Conservation (phyloP, 2,329 filamentous ascomycete genomes). For the Dactylellina parvicollis region DNA sequence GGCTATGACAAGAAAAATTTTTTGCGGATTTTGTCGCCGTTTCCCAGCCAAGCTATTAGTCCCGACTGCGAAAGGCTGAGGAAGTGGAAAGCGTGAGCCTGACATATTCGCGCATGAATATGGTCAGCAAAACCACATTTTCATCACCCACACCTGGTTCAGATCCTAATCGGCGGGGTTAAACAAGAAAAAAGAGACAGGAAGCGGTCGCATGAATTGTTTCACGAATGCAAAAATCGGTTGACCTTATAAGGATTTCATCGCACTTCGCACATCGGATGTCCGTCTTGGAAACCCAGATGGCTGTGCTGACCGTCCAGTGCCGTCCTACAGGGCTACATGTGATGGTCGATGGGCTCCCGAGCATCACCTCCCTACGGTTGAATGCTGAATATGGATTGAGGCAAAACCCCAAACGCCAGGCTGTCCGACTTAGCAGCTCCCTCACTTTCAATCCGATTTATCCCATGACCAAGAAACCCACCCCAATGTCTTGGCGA, state of each 20-base stretch:
- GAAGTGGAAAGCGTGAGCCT: conserved; percentile 28
- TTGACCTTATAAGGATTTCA: conserved; percentile 52
- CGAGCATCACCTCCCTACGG: conserved; percentile 14
- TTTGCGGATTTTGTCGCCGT: conserved; percentile 13
- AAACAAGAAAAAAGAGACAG: conserved; percentile 14
- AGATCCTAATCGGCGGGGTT: conserved; percentile 24
- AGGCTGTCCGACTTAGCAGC: conserved; percentile 20
- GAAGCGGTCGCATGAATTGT: conserved; percentile 35
- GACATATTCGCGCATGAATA: conserved; percentile 40
- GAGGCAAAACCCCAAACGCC: conserved; percentile 28
- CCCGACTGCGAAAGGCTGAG: conserved; percentile 52
- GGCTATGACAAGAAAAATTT: conserved; percentile 33
- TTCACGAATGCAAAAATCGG: conserved; percentile 22
- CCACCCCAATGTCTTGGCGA: conserved; percentile 49
- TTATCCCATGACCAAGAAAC: conserved; percentile 53
- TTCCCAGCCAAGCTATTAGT: conserved; percentile 36
- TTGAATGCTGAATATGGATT: conserved; percentile 18
- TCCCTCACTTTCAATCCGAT: conserved; percentile 16
- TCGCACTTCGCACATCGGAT: conserved; percentile 53
- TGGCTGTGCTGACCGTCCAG: conserved; percentile 39
- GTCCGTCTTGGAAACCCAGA: conserved; percentile 28
- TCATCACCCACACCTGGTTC: conserved; percentile 4
- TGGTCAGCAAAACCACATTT: conserved; percentile 28
- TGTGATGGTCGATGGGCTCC: conserved; percentile 7
- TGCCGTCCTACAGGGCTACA: conserved; percentile 7